Evolutionary conservation across 1,139 yeast species (phyloP), one percentile per base, ranked within the genome.

Genomic region (Geotrichum reessii): DNA sequence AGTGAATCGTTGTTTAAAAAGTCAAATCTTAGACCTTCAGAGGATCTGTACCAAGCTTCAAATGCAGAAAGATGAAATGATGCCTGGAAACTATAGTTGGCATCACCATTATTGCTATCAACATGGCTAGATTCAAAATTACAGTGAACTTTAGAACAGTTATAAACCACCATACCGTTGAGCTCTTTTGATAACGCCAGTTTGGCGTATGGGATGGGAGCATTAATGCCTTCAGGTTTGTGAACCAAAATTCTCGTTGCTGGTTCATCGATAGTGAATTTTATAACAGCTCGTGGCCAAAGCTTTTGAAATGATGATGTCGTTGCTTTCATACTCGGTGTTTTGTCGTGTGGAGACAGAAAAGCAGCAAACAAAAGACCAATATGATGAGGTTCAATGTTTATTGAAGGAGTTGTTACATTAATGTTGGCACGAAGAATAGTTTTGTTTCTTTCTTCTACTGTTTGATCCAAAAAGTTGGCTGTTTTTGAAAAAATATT

Each of bases 351-450:
- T 7, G 47, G 47, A 12, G 46, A 40, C 9, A 42, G 61, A 60
- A 19, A 63, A 48, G 66, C 63, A 46, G 65, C 62, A 55, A 71
- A 55, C 19, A 73, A 52, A 1, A 67, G 50, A 0, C 74, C 73
- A 21, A 71, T 61, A 52, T 71, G 74, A 33, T 64, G 66, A 14
- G 74, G 65, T 54, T 70, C 73, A 19, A 76, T 60, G 56, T 76
- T 73, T 12, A 75, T 59, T 2, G 76, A 73, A 1, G 79, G 79
- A 1, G 76, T 69, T 12, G 74, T 65, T 49, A 76, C 62, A 40
- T 71, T 69, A 56, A 73, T 64, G 55, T 71, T 68, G 8, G 75
- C 72, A 5, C 71, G 66, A 31, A 73, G 56, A 21, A 69, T 57
- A 47, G 71, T 66, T 37, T 67, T 66, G 56, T 71, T 70, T 19